Percentiles rank a stretch among this genome's conserved stretches.
Evolutionary conservation across 1,139 yeast genomes (phyloP).

Genomic region (Hyphopichia khmerensis): DNA sequence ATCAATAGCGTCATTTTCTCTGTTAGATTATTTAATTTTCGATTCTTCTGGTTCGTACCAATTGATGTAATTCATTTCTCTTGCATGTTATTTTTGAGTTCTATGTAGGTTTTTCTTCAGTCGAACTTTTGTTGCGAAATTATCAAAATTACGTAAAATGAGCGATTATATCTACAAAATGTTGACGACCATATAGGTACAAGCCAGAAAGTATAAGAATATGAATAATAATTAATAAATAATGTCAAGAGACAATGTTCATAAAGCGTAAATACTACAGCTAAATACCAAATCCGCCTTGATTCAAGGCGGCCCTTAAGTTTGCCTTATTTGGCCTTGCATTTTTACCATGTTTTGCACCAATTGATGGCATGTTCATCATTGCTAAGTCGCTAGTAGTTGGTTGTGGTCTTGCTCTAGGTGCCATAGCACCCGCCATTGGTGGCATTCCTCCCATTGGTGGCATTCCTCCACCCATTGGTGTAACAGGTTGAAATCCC

Average conservation of each 20-base stretch:
- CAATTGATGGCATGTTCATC: constrained; percentile 36
- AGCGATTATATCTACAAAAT: no score
- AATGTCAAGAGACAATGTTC: neutral
- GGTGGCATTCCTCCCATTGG: constrained; percentile 5
- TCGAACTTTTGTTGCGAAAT: no score
- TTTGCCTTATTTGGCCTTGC: constrained; percentile 35
- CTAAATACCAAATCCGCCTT: constrained; percentile 42
- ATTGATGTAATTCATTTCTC: neutral
- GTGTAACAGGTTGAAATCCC: neutral
- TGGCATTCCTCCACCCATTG: constrained; percentile 1
- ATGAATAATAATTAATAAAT: neutral
- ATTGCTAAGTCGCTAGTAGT: constrained; percentile 32
- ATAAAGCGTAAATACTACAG: neutral
- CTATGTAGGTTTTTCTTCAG: no score
- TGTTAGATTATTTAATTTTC: no score
- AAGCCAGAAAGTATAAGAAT: neutral
- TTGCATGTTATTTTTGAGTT: no score
- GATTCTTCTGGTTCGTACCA: no score
- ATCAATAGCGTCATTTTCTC: no score
- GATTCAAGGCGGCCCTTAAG: constrained; percentile 42
- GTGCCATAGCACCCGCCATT: constrained; percentile 2
- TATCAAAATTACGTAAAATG: no score
- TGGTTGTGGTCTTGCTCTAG: constrained; percentile 8
- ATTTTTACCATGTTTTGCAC: constrained; percentile 35
- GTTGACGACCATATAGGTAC: no score